phyloP scores from a whole-genome alignment of 2,329 filamentous ascomycete species.

The Fulvia fulva region DNA sequence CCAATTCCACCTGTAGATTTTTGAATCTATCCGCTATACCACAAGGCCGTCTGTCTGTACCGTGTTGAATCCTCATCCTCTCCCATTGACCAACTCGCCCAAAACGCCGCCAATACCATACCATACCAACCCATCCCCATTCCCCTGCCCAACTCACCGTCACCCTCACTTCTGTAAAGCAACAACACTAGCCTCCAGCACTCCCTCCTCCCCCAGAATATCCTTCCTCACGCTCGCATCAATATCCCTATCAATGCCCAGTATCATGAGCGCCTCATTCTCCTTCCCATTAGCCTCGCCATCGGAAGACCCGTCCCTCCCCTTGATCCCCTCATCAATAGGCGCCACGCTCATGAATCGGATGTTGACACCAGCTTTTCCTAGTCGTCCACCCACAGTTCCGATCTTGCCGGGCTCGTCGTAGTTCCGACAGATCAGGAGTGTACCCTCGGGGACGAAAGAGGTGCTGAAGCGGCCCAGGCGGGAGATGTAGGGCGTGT shows the following conservation, averaged over 20 bases:
- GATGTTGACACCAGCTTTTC: constrained; percentile 70
- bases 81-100: too few relatives aligned
- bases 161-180: constrained; percentile 36
- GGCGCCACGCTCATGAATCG: constrained; percentile 72
- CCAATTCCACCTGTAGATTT: too few relatives aligned
- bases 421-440: constrained; percentile 78
- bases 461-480: constrained; percentile 69
- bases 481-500: constrained; percentile 65
- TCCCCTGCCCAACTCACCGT: neutral
- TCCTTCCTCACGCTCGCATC: constrained; percentile 51
- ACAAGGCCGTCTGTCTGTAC: too few relatives aligned
- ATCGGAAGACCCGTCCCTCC: constrained; percentile 18
- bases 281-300: constrained; percentile 33
- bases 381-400: constrained; percentile 67
- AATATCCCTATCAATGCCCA: constrained; percentile 67
- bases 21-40: too few relatives aligned
- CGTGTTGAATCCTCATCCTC: too few relatives aligned
- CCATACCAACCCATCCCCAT: neutral
- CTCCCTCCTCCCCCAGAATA: constrained; percentile 48
- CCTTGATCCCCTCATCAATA: constrained; percentile 42
- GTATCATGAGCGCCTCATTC: constrained; percentile 76
- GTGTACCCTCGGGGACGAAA: constrained; percentile 68
- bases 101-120: neutral
- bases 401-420: constrained; percentile 81
- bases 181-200: constrained; percentile 52